Percentiles rank a stretch among this genome's conserved stretches.
phyloP scores from a whole-genome alignment of 768 basidiomycete species.

The Panellus pusillus region DNA sequence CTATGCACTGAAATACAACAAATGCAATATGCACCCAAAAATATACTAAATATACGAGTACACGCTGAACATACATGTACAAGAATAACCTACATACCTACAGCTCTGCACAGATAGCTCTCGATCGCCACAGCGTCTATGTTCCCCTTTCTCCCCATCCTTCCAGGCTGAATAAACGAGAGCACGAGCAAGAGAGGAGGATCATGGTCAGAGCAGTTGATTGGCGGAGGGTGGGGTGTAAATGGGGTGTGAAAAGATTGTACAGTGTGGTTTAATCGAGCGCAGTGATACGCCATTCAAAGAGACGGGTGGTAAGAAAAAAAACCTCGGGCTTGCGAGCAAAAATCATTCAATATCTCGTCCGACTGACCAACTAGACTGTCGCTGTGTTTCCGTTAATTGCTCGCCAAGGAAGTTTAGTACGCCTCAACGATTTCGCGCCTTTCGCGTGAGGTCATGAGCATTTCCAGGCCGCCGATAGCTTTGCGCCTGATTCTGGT shows the following conservation, averaged over 20 bases:
- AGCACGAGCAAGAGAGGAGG: background rate
- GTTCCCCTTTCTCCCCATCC: background rate
- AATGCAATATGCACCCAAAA: constrained; percentile 7
- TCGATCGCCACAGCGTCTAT: constrained; percentile 8
- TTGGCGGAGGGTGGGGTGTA: background rate
- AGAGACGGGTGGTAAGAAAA: constrained; percentile 13
- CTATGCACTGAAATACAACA: constrained; percentile 11
- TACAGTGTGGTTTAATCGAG: constrained; percentile 19
- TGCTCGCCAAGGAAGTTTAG: constrained; percentile 33
- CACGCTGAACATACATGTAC: constrained; percentile 19
- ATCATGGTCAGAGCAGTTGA: background rate
- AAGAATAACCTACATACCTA: constrained; percentile 13
- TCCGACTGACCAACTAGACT: constrained; percentile 3
- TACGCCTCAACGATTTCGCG: constrained; percentile 73
- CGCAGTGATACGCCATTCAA: constrained; percentile 11
- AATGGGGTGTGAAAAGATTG: constrained; percentile 7
- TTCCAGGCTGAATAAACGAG: constrained; percentile 1
- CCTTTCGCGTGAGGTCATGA: constrained; percentile 81
- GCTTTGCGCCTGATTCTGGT: constrained; percentile 83
- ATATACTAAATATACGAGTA: constrained; percentile 11
- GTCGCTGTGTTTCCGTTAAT: constrained; percentile 2
- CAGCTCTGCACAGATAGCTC: constrained; percentile 10
- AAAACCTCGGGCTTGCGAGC: constrained; percentile 17
- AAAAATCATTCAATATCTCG: constrained; percentile 17
- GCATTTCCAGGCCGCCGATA: constrained; percentile 74